Percentiles rank a stretch among this genome's conserved stretches.
Evolutionary conservation across 192 early-diverging fungal species (phyloP).

Genomic region (Thoreauomyces humboldtii): DNA sequence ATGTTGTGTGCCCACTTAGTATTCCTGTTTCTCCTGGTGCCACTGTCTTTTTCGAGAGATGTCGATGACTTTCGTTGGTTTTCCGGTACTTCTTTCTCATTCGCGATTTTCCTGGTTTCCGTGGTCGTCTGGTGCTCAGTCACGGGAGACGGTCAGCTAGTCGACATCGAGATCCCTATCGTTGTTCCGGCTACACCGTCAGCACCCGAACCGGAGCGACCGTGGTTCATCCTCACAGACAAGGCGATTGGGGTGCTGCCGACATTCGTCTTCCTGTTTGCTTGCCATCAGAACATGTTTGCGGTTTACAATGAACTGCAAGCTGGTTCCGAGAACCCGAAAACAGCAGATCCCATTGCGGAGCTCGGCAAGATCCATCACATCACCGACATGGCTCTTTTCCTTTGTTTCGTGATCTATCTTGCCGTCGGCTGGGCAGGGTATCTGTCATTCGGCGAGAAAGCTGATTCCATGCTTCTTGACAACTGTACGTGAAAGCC

Average conservation of each 20-base stretch:
- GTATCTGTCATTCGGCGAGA: conserved; percentile 80
- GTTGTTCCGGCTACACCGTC: not conserved
- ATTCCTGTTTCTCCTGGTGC: conserved; percentile 65
- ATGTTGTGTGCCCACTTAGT: too few relatives aligned
- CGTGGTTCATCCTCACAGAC: conserved; percentile 52
- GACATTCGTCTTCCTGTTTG: conserved; percentile 92
- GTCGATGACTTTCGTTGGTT: conserved; percentile 84
- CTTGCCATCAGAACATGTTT: conserved; percentile 80
- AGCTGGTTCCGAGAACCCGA: conserved; percentile 44
- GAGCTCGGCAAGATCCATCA: conserved; percentile 62
- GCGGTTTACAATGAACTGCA: conserved; percentile 27
- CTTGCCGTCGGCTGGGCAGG: conserved; percentile 76
- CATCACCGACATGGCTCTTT: conserved; percentile 67
- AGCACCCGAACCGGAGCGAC: not conserved
- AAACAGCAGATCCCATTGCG: conserved; percentile 64
- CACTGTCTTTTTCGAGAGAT: conserved; percentile 68
- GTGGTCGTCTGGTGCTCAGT: conserved; percentile 68
- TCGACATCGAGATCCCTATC: not conserved
- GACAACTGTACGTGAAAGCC: conserved; percentile 66
- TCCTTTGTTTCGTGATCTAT: conserved; percentile 66
- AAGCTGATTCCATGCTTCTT: conserved; percentile 66
- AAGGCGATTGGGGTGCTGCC: conserved; percentile 78
- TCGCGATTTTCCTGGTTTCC: conserved; percentile 70
- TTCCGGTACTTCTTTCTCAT: conserved; percentile 67
- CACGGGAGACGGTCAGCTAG: not conserved